Evolutionary conservation across 306 rosid genomes (phyloP).

Genomic region (Acmispon strigosus): DNA sequence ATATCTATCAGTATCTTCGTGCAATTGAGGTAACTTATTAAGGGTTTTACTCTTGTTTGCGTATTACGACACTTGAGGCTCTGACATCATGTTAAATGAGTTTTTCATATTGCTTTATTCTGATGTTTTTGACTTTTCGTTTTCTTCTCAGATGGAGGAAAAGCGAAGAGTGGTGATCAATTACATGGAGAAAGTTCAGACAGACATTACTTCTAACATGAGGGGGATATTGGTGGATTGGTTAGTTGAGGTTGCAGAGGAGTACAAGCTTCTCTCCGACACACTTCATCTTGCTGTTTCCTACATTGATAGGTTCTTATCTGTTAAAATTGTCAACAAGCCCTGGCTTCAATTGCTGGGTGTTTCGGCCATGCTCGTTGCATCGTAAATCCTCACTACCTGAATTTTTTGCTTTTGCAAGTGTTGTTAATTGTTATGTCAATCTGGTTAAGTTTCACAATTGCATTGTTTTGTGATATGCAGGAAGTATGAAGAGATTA

Average conservation of each 20-base stretch:
- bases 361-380: slow-evolving; percentile 66
- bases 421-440: not conserved
- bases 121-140: not conserved
- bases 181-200: slow-evolving; percentile 56
- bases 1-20: slow-evolving; percentile 46
- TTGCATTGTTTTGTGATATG: not conserved
- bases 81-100: no score
- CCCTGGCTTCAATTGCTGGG: slow-evolving; percentile 58
- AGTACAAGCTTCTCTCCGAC: slow-evolving; percentile 61
- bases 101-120: no score
- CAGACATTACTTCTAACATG: slow-evolving; percentile 45
- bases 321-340: slow-evolving; percentile 27
- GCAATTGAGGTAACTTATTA: slow-evolving; percentile 45
- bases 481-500: slow-evolving; percentile 81
- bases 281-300: slow-evolving; percentile 54
- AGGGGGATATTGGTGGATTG: slow-evolving; percentile 78
- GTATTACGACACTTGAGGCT: no score
- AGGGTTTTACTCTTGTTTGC: no score
- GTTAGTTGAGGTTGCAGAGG: slow-evolving; percentile 74
- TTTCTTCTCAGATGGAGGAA: slow-evolving; percentile 34
- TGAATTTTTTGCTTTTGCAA: not conserved
- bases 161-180: slow-evolving; percentile 47
- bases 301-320: slow-evolving; percentile 55
- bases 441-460: not conserved
- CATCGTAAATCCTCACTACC: slow-evolving; percentile 45